Evolutionary conservation across 2,329 filamentous ascomycete species (phyloP).

Genomic region (Talaromyces amestolkiae): DNA sequence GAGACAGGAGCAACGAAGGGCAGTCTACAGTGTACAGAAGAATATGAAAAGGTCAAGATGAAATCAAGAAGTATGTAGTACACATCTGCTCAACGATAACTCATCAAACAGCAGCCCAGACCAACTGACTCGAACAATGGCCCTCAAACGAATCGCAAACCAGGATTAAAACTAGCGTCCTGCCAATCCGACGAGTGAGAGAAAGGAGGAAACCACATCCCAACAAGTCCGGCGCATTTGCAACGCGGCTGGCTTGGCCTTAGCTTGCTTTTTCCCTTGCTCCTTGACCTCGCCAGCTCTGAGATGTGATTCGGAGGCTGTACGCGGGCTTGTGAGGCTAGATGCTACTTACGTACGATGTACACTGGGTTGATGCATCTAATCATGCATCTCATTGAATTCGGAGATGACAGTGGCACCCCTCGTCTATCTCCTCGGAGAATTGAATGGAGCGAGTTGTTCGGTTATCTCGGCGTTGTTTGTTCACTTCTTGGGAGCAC

Average conservation of each 20-base stretch:
- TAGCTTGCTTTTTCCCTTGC: slow-evolving; percentile 4
- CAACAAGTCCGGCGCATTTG: background rate
- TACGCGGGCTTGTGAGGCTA: background rate
- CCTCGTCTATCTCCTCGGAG: background rate
- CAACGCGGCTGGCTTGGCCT: background rate
- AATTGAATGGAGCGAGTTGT: background rate
- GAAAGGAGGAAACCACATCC: background rate
- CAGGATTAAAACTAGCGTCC: background rate
- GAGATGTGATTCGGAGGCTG: background rate
- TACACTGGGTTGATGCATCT: background rate
- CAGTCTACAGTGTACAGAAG: background rate
- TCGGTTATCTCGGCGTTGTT: background rate
- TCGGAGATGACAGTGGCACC: background rate
- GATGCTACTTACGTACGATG: background rate
- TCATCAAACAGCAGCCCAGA: background rate
- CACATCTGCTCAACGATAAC: background rate
- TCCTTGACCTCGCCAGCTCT: background rate
- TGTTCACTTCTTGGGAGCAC: background rate
- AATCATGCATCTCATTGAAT: slow-evolving; percentile 7
- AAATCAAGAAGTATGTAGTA: background rate
- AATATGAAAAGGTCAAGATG: background rate
- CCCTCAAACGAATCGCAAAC: background rate
- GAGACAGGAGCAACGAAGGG: background rate
- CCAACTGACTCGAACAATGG: background rate
- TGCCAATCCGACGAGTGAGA: background rate